Conservation (phyloP, 352 stramenopile species). For the Pythium coloratum region DNA sequence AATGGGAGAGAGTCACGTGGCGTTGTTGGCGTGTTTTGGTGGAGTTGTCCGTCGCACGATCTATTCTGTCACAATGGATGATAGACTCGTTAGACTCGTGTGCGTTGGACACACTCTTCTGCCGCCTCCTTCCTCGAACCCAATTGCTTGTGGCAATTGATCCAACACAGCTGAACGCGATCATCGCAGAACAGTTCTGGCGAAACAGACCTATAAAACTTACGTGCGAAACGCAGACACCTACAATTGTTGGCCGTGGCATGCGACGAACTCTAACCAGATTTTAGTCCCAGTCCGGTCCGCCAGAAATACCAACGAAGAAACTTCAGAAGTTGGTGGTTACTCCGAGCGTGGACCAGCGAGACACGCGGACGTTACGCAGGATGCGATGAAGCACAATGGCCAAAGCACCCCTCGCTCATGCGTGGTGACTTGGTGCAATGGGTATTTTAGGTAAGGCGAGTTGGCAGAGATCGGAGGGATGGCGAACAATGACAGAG, state of each 20-base stretch:
- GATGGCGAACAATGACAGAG: not conserved
- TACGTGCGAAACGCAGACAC: not conserved
- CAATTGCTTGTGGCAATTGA: not conserved
- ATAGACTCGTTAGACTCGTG: not conserved
- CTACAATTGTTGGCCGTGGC: not conserved
- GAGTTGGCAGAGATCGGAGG: not conserved
- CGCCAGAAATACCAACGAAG: not conserved
- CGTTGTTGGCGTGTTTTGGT: slow-evolving; percentile 5
- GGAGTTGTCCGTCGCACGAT: not conserved
- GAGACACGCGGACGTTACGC: not conserved
- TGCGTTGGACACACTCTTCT: slow-evolving; percentile 4
- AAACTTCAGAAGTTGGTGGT: not conserved
- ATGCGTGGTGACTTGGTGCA: no score
- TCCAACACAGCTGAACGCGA: not conserved
- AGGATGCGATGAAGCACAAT: not conserved
- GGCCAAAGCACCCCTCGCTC: not conserved
- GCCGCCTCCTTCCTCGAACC: not conserved
- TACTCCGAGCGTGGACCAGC: not conserved
- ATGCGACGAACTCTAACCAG: not conserved
- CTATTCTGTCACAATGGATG: not conserved
- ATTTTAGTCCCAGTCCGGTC: not conserved
- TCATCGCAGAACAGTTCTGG: not conserved
- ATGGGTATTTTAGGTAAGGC: not conserved
- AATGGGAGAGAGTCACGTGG: slow-evolving; percentile 7
- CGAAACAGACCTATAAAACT: not conserved